Evolutionary conservation across 768 basidiomycete species (phyloP).

Genomic region (Leccinum fibrillosum): DNA sequence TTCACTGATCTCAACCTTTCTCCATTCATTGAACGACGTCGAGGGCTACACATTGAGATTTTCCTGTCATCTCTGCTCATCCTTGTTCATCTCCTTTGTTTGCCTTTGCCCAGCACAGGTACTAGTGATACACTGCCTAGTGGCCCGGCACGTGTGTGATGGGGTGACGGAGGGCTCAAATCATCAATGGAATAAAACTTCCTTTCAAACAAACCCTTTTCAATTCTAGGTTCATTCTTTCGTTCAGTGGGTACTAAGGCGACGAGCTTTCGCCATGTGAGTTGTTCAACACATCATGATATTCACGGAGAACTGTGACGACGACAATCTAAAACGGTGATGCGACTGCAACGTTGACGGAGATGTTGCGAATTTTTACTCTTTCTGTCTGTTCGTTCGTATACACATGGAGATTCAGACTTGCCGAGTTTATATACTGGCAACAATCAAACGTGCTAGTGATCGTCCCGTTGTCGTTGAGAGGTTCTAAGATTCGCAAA

Average conservation of each 20-base stretch:
- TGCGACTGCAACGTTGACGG: neutral
- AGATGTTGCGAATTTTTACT: too few relatives aligned
- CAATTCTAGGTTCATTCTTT: neutral
- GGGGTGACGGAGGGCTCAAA: neutral
- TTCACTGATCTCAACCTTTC: neutral
- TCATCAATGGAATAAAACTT: neutral
- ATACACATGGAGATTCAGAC: neutral
- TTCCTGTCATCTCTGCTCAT: neutral
- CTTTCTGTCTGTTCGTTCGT: neutral
- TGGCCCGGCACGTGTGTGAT: neutral
- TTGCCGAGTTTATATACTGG: neutral
- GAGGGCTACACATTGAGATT: neutral
- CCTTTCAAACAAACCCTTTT: neutral
- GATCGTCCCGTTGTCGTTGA: constrained; percentile 57
- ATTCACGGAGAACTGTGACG: neutral
- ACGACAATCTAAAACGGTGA: neutral
- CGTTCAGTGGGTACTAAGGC: neutral
- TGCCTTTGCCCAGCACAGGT: neutral
- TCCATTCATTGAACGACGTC: neutral
- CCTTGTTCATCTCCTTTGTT: neutral
- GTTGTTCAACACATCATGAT: neutral
- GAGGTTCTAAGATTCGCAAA: constrained; percentile 8
- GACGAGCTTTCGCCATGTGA: neutral
- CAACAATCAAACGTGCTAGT: too few relatives aligned
- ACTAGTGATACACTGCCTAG: neutral